phyloP scores from a whole-genome alignment of 768 basidiomycete genomes.

The Suillus spraguei region DNA sequence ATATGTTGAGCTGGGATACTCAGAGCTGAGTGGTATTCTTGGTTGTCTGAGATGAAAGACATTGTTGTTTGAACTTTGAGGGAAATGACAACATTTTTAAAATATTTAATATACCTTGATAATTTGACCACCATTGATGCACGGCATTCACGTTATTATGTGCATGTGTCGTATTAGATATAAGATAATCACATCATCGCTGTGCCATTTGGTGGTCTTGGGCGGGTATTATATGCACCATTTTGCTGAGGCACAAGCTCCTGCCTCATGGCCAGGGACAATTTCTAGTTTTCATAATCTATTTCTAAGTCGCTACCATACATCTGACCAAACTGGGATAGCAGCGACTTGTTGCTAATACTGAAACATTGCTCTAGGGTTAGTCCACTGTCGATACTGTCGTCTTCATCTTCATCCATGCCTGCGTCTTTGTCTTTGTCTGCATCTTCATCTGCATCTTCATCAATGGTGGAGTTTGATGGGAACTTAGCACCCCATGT shows the following conservation, averaged over 20 bases:
- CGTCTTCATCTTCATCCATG: too few relatives aligned
- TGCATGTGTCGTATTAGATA: too few relatives aligned
- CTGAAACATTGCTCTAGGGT: background rate
- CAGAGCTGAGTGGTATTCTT: background rate
- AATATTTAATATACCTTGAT: background rate
- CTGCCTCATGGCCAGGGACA: too few relatives aligned
- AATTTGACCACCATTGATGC: too few relatives aligned
- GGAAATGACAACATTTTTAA: background rate
- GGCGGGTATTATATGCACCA: too few relatives aligned
- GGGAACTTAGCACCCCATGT: too few relatives aligned
- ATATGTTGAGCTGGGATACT: background rate
- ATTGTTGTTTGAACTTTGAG: background rate
- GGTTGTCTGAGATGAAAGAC: background rate
- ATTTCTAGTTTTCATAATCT: background rate
- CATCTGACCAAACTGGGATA: background rate
- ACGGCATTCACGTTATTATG: background rate
- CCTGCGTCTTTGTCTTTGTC: too few relatives aligned
- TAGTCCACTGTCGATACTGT: too few relatives aligned
- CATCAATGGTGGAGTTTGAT: background rate
- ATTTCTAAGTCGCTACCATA: background rate
- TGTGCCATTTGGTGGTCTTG: too few relatives aligned
- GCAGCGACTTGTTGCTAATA: background rate
- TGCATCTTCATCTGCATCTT: slow-evolving; percentile 1
- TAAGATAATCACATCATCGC: too few relatives aligned
- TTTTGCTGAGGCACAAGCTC: too few relatives aligned